Conservation (phyloP, 306 rosid genomes). For the Vigna angularis region DNA sequence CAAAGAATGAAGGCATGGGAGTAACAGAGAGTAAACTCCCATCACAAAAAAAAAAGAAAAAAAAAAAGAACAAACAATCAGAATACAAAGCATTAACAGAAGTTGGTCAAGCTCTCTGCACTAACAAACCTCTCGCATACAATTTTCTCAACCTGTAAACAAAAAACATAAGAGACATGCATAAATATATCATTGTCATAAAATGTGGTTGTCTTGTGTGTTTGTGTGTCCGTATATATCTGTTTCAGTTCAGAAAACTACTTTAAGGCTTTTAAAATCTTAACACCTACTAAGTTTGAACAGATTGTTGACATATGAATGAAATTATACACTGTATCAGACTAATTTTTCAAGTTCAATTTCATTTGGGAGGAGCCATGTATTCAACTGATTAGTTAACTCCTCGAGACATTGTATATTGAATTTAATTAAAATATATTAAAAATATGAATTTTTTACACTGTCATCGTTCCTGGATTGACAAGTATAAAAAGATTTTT, state of each 20-base stretch:
- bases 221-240: neutral
- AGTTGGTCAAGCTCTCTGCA: conserved; percentile 20
- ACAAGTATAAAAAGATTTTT: neutral
- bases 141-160: conserved; percentile 55
- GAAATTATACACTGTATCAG: neutral
- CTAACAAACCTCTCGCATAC: conserved; percentile 14
- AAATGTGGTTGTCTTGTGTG: neutral
- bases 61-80: conserved; percentile 27
- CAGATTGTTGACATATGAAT: neutral
- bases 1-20: conserved; percentile 58
- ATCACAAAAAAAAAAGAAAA: conserved; percentile 37
- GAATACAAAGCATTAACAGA: conserved; percentile 34
- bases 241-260: neutral
- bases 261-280: neutral
- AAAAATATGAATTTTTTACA: neutral
- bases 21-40: conserved; percentile 34
- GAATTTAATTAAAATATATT: neutral
- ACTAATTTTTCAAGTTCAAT: conserved; percentile 19
- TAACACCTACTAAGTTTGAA: neutral
- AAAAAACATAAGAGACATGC: neutral
- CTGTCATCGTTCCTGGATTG: neutral
- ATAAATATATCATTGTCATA: neutral
- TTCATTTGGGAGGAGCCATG: neutral
- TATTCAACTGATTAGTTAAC: conserved; percentile 4
- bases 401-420: neutral